phyloP scores from a whole-genome alignment of 352 stramenopile species.

The Globisporangium middletonii region DNA sequence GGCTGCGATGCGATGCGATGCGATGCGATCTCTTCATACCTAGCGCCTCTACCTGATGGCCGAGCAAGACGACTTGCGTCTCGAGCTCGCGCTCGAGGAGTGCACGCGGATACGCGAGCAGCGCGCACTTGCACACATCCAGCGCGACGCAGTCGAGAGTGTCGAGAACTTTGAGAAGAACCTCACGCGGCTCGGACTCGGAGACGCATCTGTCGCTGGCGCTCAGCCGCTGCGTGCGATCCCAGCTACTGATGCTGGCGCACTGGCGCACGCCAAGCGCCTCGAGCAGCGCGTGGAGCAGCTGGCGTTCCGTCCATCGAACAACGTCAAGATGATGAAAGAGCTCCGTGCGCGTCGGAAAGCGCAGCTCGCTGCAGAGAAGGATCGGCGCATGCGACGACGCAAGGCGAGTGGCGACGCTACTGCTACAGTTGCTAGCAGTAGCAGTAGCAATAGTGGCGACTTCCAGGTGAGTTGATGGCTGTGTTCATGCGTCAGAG shows the following conservation, averaged over 20 bases:
- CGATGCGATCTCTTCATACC: too few relatives aligned
- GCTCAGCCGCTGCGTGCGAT: slow-evolving; percentile 34
- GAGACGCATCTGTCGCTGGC: slow-evolving; percentile 5
- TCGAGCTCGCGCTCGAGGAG: slow-evolving; percentile 57
- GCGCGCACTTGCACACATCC: slow-evolving; percentile 18
- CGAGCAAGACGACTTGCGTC: slow-evolving; percentile 46
- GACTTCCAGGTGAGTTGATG: background rate
- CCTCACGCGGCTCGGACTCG: slow-evolving; percentile 49
- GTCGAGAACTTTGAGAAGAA: slow-evolving; percentile 62
- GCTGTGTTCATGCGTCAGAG: background rate
- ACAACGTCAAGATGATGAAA: slow-evolving; percentile 84
- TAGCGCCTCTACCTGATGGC: slow-evolving; percentile 26
- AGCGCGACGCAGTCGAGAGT: slow-evolving; percentile 34
- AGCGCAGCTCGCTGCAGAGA: slow-evolving; percentile 58
- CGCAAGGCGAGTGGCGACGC: slow-evolving; percentile 37
- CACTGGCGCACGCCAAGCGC: slow-evolving; percentile 30
- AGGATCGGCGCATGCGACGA: slow-evolving; percentile 48
- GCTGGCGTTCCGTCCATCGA: slow-evolving; percentile 63
- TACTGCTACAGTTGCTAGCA: background rate
- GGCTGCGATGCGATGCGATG: background rate
- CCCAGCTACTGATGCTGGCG: slow-evolving; percentile 25
- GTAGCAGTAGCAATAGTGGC: background rate
- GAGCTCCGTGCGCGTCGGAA: slow-evolving; percentile 62
- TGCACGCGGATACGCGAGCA: slow-evolving; percentile 26
- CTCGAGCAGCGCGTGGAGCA: slow-evolving; percentile 44